Conservation (phyloP, 2,329 filamentous ascomycete genomes). For the Aspergillus intermedius region DNA sequence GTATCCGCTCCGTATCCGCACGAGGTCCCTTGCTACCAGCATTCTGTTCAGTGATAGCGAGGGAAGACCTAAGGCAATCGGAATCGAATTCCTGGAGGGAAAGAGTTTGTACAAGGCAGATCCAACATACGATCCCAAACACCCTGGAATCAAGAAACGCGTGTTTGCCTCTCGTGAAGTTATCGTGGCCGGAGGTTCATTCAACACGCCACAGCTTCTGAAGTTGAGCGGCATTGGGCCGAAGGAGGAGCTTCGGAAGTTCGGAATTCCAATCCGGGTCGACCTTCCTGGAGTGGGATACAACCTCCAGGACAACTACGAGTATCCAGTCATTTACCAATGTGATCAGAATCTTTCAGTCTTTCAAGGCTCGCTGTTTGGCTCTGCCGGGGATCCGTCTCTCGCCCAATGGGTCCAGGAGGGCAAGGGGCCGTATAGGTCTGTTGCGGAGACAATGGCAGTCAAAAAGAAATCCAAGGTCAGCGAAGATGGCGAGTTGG, state of each 20-base stretch:
- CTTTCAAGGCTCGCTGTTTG: not conserved
- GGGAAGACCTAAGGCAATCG: not conserved
- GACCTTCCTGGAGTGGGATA: constrained; percentile 56
- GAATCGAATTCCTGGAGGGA: not conserved
- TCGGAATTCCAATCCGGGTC: constrained; percentile 47
- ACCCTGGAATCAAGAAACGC: not conserved
- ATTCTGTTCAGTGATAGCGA: not conserved
- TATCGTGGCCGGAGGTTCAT: constrained; percentile 47
- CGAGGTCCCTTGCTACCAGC: not conserved
- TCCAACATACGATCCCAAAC: not conserved
- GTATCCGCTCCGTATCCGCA: not conserved
- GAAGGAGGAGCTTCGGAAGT: constrained; percentile 42
- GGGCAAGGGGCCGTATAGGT: not conserved
- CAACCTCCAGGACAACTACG: constrained; percentile 58
- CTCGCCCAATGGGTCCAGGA: not conserved
- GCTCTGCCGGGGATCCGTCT: not conserved
- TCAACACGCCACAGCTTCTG: constrained; percentile 58
- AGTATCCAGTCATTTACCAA: constrained; percentile 38
- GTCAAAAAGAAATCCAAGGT: not conserved
- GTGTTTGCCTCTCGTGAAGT: constrained; percentile 33
- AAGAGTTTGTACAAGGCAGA: not conserved
- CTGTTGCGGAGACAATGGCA: not conserved
- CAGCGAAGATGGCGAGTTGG: not conserved
- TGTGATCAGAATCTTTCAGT: not conserved
- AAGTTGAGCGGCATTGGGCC: constrained; percentile 58